Base-by-base conservation (phyloP, 495 filamentous ascomycete species). In the Penicillium longicatenatum region DNA sequence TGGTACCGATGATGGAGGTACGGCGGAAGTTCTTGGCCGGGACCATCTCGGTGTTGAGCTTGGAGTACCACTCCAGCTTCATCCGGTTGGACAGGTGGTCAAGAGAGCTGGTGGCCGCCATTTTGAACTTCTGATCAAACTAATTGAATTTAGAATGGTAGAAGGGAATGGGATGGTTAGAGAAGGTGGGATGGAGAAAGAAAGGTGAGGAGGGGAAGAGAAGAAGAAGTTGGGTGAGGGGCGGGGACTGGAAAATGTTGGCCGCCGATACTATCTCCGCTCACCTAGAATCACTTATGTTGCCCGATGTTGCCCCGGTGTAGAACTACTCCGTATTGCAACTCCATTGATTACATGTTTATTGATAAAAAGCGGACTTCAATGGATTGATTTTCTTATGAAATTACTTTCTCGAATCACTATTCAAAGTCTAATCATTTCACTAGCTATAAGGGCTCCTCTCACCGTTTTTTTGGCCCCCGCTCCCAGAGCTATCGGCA, bases 1-100 rank as follows among this genome's bases (percentile, higher is more conserved):
- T 98, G 70, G 94, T 98, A 77, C 94, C 89, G 74, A 98, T 97
- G 82, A 98, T 98, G 60, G 93, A 96, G 52, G 95, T 96, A 57
- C 95, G 90, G 61, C 94, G 90, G 72, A 93, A 93, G 79, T 91
- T 91, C 79, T 89, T 89, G 46, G 83, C 78, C 30, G 93, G 92
- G 48, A 85, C 80, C 76, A 87, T 88, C 64, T 92, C 86, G 54
- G 91, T 93, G 77, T 86, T 84, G 54, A 89, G 81, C 76, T 88
- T 82, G 67, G 91, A 85, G 62, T 96, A 86, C 94, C 94, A 98
- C 79, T 94, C 89, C 65, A 95, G 89, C 79, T 88, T 89, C 76
- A 89, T 93, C 73, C 82, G 77, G 70, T 90, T 91, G 65, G 82
- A 78, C 70, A 95, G 82, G 72, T 95, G 91, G 71, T 93, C 89